phyloP scores from a whole-genome alignment of 1,139 yeast genomes.

The Yamadazyma pseudoaaseri region DNA sequence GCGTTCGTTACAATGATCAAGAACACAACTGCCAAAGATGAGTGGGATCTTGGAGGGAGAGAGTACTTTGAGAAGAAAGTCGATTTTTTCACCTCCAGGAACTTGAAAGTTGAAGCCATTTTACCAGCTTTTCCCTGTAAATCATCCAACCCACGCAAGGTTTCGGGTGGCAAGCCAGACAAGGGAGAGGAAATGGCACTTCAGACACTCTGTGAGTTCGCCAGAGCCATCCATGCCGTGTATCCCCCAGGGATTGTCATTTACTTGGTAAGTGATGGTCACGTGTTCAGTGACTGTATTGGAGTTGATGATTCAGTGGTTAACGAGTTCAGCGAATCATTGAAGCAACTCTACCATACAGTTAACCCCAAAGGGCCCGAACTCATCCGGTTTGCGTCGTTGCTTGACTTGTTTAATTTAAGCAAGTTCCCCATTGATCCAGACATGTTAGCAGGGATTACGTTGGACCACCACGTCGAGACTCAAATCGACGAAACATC shows the following conservation, averaged over 20 bases:
- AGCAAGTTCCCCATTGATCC: constrained; percentile 17
- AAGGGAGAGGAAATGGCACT: constrained; percentile 42
- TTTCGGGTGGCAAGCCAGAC: constrained; percentile 51
- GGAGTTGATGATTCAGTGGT: constrained; percentile 54
- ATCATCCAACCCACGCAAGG: constrained; percentile 55
- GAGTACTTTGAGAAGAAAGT: constrained; percentile 39
- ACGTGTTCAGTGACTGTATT: constrained; percentile 63
- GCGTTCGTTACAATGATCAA: constrained; percentile 44
- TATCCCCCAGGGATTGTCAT: constrained; percentile 57
- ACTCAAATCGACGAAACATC: constrained; percentile 34
- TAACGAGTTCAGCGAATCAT: constrained; percentile 43
- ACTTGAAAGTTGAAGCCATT: constrained; percentile 51
- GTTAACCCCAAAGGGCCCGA: constrained; percentile 26
- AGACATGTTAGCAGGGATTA: constrained; percentile 19
- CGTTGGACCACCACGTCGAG: constrained; percentile 31
- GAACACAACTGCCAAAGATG: constrained; percentile 45
- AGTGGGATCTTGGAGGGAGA: constrained; percentile 50
- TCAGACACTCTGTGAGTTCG: constrained; percentile 30
- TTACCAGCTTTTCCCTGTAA: constrained; percentile 68
- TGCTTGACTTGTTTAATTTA: constrained; percentile 35
- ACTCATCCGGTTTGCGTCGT: constrained; percentile 32
- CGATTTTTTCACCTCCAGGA: constrained; percentile 48
- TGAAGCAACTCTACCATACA: constrained; percentile 38
- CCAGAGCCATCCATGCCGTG: constrained; percentile 29
- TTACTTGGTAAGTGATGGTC: constrained; percentile 64